These are phyloP conservation scores for Talaromyces sp. DNA, from an alignment of 2,329 filamentous ascomycete species.

Conservation along the genomic window DNA sequence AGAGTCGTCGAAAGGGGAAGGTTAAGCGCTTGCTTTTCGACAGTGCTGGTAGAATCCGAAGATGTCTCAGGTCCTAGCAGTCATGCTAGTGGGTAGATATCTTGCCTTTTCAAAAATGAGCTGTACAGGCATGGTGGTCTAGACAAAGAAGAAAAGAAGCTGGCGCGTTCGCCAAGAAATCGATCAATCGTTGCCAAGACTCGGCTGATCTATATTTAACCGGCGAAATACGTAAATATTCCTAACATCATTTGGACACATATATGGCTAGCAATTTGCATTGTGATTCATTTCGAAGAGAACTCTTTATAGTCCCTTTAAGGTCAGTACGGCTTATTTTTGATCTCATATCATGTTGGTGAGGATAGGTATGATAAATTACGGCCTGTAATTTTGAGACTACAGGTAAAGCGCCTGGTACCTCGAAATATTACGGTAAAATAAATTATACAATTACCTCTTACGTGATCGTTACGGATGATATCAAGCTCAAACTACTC, in stretches of 20 bases:
- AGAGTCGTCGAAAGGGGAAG: no score
- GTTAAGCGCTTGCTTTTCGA: not conserved
- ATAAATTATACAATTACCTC: not conserved
- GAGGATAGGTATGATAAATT: not conserved
- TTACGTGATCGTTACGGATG: not conserved
- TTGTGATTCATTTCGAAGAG: not conserved
- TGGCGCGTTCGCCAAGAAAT: slow-evolving; percentile 11
- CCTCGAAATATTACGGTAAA: not conserved
- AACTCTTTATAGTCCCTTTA: not conserved
- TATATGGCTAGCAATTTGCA: not conserved
- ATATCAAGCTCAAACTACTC: not conserved
- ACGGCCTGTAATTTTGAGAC: not conserved
- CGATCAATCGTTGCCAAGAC: slow-evolving; percentile 7
- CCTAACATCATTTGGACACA: not conserved
- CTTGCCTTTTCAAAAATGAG: not conserved
- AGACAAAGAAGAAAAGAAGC: slow-evolving; percentile 4
- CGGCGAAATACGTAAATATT: not conserved
- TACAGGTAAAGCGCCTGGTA: not conserved
- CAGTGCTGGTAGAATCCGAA: not conserved
- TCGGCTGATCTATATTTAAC: not conserved
- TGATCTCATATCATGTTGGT: not conserved
- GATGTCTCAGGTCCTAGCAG: no score
- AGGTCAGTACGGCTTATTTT: not conserved
- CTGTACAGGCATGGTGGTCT: not conserved
- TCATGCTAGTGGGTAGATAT: no score